Conservation (phyloP, 257 asterid genomes). For the Nemophila menziesii region DNA sequence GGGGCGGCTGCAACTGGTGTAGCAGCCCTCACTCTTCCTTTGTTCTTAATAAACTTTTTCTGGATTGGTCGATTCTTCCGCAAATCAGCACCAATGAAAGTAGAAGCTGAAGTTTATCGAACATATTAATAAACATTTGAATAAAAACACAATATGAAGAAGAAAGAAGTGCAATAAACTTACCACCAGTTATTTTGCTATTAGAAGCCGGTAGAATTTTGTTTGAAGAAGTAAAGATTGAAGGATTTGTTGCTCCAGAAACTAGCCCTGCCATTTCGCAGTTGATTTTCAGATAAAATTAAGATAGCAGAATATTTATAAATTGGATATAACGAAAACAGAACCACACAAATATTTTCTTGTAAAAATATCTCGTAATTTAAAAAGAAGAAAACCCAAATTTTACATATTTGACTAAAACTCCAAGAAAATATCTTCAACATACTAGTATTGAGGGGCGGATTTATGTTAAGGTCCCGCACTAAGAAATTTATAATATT, state of each 20-base stretch:
- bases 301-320: not conserved
- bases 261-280: constrained; percentile 18
- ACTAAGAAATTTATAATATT: too few relatives aligned
- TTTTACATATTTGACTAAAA: not conserved
- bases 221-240: constrained; percentile 34
- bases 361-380: not conserved
- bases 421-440: not conserved
- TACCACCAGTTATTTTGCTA: constrained; percentile 12
- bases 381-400: not conserved
- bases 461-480: too few relatives aligned
- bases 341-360: not conserved
- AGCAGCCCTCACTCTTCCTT: constrained; percentile 29
- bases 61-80: constrained; percentile 15
- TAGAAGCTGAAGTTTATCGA: constrained; percentile 24
- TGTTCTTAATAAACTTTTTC: constrained; percentile 21
- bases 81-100: constrained; percentile 28
- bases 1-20: constrained; percentile 40
- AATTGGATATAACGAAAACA: not conserved
- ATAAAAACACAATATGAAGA: not conserved
- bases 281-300: constrained; percentile 1
- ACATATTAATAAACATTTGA: not conserved
- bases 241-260: constrained; percentile 13
- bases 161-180: constrained; percentile 2
- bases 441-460: too few relatives aligned
- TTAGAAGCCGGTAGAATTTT: constrained; percentile 32